A percentile compares a stretch with the other conserved stretches of the same genome.
These are phyloP conservation scores for Tulasnella sp. DNA, from an alignment of 768 basidiomycete species.

Conservation along the genomic window DNA sequence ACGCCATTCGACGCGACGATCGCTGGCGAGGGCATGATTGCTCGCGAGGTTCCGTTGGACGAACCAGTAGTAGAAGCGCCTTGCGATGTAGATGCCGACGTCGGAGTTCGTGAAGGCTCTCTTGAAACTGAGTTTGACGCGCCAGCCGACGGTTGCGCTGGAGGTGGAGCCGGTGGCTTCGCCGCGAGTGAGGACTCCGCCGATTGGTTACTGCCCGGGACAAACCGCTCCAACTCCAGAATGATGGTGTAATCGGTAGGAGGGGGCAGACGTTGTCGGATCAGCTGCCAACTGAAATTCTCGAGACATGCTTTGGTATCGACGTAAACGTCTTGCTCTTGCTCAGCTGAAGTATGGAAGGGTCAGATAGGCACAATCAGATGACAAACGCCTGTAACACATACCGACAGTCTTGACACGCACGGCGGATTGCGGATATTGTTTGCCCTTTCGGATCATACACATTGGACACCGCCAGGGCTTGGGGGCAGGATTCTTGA, in stretches of 20 bases:
- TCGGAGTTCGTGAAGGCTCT: not conserved
- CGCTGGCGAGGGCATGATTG: too few relatives aligned
- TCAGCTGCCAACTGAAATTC: conserved; percentile 55
- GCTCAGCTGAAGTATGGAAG: conserved; percentile 29
- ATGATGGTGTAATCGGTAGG: conserved; percentile 41
- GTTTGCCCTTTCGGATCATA: conserved; percentile 57
- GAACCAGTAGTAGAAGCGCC: not conserved
- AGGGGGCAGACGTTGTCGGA: conserved; percentile 53
- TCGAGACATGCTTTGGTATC: conserved; percentile 65
- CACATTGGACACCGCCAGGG: conserved; percentile 54
- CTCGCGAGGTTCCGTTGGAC: too few relatives aligned
- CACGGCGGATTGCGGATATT: conserved; percentile 64
- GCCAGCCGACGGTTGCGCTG: not conserved
- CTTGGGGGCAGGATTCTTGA: not conserved
- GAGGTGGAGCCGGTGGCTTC: not conserved
- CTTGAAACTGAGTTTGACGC: not conserved
- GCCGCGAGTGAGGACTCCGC: not conserved
- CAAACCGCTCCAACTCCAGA: not conserved
- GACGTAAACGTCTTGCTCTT: conserved; percentile 49
- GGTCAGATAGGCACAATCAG: conserved; percentile 15
- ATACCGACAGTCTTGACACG: conserved; percentile 54
- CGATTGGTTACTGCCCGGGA: not conserved
- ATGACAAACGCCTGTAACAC: conserved; percentile 21
- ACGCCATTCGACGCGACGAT: too few relatives aligned
- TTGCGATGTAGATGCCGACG: too few relatives aligned